Percentiles rank a stretch among this genome's conserved stretches.
Evolutionary conservation across 352 stramenopile genomes (phyloP).

Genomic region (Phytophthora europaea): DNA sequence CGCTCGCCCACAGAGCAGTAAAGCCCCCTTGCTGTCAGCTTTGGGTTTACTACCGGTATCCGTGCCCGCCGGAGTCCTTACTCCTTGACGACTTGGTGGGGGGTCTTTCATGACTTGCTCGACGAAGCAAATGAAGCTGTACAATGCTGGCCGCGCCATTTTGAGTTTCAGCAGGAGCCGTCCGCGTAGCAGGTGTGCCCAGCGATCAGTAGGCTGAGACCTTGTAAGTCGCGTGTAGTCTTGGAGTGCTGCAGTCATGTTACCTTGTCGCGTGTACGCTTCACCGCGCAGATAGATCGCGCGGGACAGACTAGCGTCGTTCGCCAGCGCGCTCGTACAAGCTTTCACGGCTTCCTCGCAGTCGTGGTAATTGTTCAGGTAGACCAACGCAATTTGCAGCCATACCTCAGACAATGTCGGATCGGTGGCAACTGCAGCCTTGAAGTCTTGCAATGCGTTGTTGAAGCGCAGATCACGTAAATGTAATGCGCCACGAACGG

Average conservation of each 20-base stretch:
- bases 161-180: slow-evolving; percentile 68
- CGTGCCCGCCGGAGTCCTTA: neutral
- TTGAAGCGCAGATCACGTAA: slow-evolving; percentile 81
- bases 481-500: slow-evolving; percentile 74
- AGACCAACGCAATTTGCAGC: slow-evolving; percentile 85
- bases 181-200: slow-evolving; percentile 70
- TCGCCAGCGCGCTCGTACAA: slow-evolving; percentile 69
- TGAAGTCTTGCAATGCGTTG: slow-evolving; percentile 84
- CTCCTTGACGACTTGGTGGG: neutral
- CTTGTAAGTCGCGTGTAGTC: slow-evolving; percentile 78
- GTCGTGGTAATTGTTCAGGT: slow-evolving; percentile 86
- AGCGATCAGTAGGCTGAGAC: slow-evolving; percentile 67
- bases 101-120: slow-evolving; percentile 42
- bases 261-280: slow-evolving; percentile 71
- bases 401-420: slow-evolving; percentile 82
- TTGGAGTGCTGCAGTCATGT: slow-evolving; percentile 56
- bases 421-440: slow-evolving; percentile 76
- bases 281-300: slow-evolving; percentile 78
- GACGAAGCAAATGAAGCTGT: slow-evolving; percentile 82
- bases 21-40: slow-evolving; percentile 47
- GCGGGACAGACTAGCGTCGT: slow-evolving; percentile 68
- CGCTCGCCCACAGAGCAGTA: slow-evolving; percentile 67
- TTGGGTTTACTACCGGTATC: slow-evolving; percentile 5
- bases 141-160: slow-evolving; percentile 65
- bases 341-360: slow-evolving; percentile 71